Evolutionary conservation across 352 stramenopile species (phyloP).

Genomic region (Pythium biforme): DNA sequence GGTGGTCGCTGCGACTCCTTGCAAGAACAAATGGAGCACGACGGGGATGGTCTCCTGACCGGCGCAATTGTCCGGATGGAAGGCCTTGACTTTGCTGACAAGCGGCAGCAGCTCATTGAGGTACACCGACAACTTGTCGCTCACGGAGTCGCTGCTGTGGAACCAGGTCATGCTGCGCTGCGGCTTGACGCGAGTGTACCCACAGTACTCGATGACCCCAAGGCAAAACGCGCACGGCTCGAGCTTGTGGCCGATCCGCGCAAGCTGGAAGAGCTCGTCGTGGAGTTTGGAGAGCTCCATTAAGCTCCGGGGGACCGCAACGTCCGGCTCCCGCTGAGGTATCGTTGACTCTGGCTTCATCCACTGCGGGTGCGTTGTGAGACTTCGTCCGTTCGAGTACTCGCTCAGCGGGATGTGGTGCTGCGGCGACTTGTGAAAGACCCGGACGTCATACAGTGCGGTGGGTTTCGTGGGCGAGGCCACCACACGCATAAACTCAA

Average conservation of each 20-base stretch:
- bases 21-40: slow-evolving; percentile 5
- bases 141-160: slow-evolving; percentile 4
- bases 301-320: neutral
- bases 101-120: slow-evolving; percentile 7
- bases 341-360: neutral
- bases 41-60: slow-evolving; percentile 4
- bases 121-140: slow-evolving; percentile 10
- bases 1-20: neutral
- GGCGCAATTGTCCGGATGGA: slow-evolving; percentile 1
- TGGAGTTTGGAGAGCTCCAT: slow-evolving; percentile 3
- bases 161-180: slow-evolving; percentile 12
- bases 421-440: slow-evolving; percentile 7
- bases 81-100: slow-evolving; percentile 10
- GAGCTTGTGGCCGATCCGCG: neutral
- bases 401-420: slow-evolving; percentile 15
- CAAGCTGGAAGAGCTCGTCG: slow-evolving; percentile 12
- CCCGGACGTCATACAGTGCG: neutral
- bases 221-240: slow-evolving; percentile 18
- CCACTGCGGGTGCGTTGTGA: slow-evolving; percentile 3
- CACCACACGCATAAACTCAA: slow-evolving; percentile 11
- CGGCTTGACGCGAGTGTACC: slow-evolving; percentile 15
- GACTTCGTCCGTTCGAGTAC: neutral
- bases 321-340: neutral
- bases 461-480: too few relatives aligned
- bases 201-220: slow-evolving; percentile 12